phyloP scores from a whole-genome alignment of 1,284 basidiomycete genomes.

The Heterobasidion parviporum region DNA sequence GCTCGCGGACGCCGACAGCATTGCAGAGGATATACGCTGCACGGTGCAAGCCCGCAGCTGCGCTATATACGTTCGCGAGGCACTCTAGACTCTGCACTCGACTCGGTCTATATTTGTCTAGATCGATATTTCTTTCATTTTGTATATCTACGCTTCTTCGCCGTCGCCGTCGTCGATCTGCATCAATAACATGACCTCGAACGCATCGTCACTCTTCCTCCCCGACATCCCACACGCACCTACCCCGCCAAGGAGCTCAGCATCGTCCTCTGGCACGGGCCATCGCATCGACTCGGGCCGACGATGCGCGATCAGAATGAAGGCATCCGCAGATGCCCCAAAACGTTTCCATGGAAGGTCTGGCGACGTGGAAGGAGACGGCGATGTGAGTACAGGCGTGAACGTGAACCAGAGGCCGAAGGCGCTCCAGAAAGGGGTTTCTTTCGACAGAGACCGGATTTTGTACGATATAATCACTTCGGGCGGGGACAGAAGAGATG shows the following conservation, averaged over 20 bases:
- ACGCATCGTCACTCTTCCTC: slow-evolving; percentile 54
- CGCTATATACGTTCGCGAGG: not conserved
- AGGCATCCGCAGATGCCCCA: slow-evolving; percentile 36
- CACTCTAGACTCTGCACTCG: not conserved
- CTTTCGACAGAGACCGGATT: slow-evolving; percentile 69
- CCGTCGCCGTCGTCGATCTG: slow-evolving; percentile 17
- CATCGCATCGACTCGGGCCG: slow-evolving; percentile 47
- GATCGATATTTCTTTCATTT: no score
- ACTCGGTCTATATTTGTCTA: not conserved
- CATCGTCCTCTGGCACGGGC: slow-evolving; percentile 44
- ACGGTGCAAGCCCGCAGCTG: no score
- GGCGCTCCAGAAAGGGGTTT: slow-evolving; percentile 73
- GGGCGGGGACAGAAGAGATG: not conserved
- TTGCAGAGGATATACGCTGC: no score
- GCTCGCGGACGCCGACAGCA: no score
- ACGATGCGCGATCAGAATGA: slow-evolving; percentile 54
- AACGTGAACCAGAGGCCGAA: slow-evolving; percentile 81
- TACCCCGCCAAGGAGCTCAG: slow-evolving; percentile 46
- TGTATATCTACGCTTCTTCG: not conserved
- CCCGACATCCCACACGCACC: slow-evolving; percentile 34
- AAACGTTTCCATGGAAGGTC: slow-evolving; percentile 16
- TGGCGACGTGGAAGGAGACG: not conserved
- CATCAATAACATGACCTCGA: slow-evolving; percentile 63
- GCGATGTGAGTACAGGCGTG: slow-evolving; percentile 42
- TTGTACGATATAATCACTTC: slow-evolving; percentile 64